phyloP scores from a whole-genome alignment of 1,284 basidiomycete species.

The Phellinidium pouzarii region DNA sequence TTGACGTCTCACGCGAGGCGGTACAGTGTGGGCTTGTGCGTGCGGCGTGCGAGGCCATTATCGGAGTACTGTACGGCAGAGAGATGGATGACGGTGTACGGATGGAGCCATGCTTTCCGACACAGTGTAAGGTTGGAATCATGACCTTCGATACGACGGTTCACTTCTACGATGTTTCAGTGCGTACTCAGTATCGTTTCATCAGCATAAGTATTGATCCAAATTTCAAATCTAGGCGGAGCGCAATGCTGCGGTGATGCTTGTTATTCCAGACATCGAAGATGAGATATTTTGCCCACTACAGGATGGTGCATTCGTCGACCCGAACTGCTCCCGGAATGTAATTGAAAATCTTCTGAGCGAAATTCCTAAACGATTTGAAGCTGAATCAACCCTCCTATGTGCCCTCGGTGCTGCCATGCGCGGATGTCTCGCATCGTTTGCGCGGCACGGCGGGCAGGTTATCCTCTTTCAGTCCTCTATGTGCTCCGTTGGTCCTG shows the following conservation, averaged over 20 bases:
- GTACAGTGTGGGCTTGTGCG: conserved; percentile 70
- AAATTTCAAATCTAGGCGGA: conserved; percentile 37
- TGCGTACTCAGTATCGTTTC: conserved; percentile 37
- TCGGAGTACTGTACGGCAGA: conserved; percentile 64
- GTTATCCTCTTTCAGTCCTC: conserved; percentile 77
- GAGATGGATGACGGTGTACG: conserved; percentile 34
- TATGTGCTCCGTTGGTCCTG: conserved; percentile 75
- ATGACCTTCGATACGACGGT: conserved; percentile 80
- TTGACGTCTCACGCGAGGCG: conserved; percentile 80
- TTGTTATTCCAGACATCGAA: conserved; percentile 80
- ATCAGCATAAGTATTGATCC: conserved; percentile 15
- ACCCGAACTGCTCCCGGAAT: conserved; percentile 48
- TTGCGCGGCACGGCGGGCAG: conserved; percentile 83
- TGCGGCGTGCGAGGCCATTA: conserved; percentile 62
- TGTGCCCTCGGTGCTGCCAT: conserved; percentile 80
- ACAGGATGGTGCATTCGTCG: conserved; percentile 69
- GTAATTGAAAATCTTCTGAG: conserved; percentile 60
- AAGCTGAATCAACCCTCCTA: conserved; percentile 41
- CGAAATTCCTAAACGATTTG: conserved; percentile 62
- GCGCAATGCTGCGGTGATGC: conserved; percentile 60
- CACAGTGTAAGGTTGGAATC: conserved; percentile 62
- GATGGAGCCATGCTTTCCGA: conserved; percentile 46
- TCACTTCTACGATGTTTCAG: conserved; percentile 88
- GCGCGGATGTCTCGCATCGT: conserved; percentile 62
- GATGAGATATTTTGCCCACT: conserved; percentile 89